phyloP scores from a whole-genome alignment of 2,329 filamentous ascomycete genomes.

The Sporothrix dimorphospora region DNA sequence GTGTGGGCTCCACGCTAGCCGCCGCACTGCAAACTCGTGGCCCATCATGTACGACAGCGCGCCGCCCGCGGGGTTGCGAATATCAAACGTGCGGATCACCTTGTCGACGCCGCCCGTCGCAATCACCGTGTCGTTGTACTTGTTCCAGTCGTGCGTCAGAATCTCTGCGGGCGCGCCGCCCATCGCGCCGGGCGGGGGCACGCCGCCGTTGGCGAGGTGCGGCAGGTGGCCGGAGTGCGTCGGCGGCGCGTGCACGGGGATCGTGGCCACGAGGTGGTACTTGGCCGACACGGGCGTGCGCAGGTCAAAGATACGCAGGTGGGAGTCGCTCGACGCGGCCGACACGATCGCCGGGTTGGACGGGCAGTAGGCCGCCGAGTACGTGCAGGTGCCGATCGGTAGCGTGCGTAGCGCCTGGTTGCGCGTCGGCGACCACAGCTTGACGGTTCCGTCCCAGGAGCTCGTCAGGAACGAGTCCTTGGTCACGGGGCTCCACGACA shows the following conservation, averaged over 20 bases:
- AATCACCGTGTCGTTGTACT: constrained; percentile 83
- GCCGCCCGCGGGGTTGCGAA: constrained; percentile 73
- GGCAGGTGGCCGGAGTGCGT: constrained; percentile 42
- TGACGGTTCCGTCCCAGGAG: constrained; percentile 95
- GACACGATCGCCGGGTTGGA: constrained; percentile 84
- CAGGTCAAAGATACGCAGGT: constrained; percentile 89
- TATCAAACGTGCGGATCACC: constrained; percentile 85
- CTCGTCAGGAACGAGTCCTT: constrained; percentile 91
- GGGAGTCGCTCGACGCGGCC: constrained; percentile 84
- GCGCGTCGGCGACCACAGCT: constrained; percentile 89
- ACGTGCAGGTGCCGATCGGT: constrained; percentile 91
- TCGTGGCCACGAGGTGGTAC: constrained; percentile 81
- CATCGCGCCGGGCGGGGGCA: constrained; percentile 37
- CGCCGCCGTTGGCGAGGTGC: constrained; percentile 34
- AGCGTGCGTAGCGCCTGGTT: constrained; percentile 78
- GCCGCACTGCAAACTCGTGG: constrained; percentile 87
- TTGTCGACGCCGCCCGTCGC: constrained; percentile 90
- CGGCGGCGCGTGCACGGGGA: constrained; percentile 77
- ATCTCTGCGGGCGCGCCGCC: constrained; percentile 72
- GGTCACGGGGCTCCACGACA: constrained; percentile 87
- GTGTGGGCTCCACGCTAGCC: constrained; percentile 90
- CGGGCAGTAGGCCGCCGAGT: constrained; percentile 88
- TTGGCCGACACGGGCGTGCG: constrained; percentile 82
- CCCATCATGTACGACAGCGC: constrained; percentile 76
- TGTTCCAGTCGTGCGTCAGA: constrained; percentile 98